Percentiles rank a stretch among this genome's conserved stretches.
Evolutionary conservation across 129 eudicot genomes (phyloP).

Genomic region (Artemisia argyi): DNA sequence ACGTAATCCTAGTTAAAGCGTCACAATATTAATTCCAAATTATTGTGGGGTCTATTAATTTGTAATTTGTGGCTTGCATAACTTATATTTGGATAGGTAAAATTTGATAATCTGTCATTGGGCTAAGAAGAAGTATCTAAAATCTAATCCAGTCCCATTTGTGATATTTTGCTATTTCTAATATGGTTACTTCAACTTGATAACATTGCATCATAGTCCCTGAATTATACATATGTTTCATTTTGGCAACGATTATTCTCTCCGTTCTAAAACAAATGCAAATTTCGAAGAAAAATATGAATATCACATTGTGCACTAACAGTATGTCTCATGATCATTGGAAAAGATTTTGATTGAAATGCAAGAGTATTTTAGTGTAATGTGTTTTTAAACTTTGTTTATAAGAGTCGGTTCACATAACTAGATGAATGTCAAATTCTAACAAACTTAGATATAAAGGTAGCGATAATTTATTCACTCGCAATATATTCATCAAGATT

Average conservation of each 20-base stretch:
- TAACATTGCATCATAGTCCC: not conserved
- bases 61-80: conserved; percentile 2
- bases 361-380: too few relatives aligned
- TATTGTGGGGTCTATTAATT: conserved; percentile 8
- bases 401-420: too few relatives aligned
- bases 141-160: not conserved
- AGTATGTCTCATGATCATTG: too few relatives aligned
- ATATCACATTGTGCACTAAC: too few relatives aligned
- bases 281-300: too few relatives aligned
- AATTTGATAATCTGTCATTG: not conserved
- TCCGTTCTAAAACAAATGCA: too few relatives aligned
- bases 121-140: not conserved
- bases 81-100: conserved; percentile 1
- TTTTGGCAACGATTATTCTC: not conserved
- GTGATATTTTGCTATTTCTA: not conserved
- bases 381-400: too few relatives aligned
- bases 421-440: too few relatives aligned
- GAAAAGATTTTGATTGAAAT: too few relatives aligned
- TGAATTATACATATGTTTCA: not conserved
- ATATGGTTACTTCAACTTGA: not conserved
- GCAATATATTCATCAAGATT: too few relatives aligned
- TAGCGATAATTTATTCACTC: too few relatives aligned
- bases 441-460: too few relatives aligned
- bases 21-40: conserved; percentile 21
- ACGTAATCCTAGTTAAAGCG: conserved; percentile 26